These are phyloP conservation scores for Vaccinium vitisidaea DNA, from an alignment of 148 eudicot genomes.

Conservation along the genomic window DNA sequence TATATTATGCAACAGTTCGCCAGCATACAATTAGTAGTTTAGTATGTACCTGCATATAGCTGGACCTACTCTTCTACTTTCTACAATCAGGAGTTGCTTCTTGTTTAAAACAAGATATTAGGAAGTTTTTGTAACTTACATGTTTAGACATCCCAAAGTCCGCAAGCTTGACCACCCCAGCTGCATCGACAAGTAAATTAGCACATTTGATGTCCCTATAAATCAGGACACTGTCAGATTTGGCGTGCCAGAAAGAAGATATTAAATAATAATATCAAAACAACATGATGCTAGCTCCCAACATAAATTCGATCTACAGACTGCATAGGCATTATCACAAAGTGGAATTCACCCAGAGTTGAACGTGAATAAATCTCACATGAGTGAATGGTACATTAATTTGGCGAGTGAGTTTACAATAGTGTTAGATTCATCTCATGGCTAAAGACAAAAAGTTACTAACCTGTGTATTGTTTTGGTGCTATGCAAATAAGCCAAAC, in stretches of 20 bases:
- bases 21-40: not conserved
- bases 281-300: not conserved
- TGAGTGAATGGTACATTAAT: not conserved
- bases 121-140: conserved; percentile 45
- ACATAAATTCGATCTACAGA: not conserved
- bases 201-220: conserved; percentile 95
- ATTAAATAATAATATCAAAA: not conserved
- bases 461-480: conserved; percentile 90
- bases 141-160: conserved; percentile 98
- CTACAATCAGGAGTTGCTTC: not conserved
- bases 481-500: conserved; percentile 89
- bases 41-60: not conserved
- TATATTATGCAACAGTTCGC: not conserved
- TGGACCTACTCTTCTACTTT: not conserved
- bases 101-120: not conserved
- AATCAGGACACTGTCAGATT: conserved; percentile 1
- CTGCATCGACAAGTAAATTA: conserved; percentile 86
- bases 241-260: conserved; percentile 5
- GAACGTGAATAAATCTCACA: not conserved
- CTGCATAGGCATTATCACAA: not conserved
- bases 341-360: not conserved
- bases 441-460: conserved; percentile 18
- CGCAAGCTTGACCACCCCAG: conserved; percentile 96
- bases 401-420: not conserved
- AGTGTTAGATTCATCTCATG: not conserved